phyloP scores from a whole-genome alignment of 2,329 filamentous ascomycete genomes.

The Paraconiothyrium sp. region DNA sequence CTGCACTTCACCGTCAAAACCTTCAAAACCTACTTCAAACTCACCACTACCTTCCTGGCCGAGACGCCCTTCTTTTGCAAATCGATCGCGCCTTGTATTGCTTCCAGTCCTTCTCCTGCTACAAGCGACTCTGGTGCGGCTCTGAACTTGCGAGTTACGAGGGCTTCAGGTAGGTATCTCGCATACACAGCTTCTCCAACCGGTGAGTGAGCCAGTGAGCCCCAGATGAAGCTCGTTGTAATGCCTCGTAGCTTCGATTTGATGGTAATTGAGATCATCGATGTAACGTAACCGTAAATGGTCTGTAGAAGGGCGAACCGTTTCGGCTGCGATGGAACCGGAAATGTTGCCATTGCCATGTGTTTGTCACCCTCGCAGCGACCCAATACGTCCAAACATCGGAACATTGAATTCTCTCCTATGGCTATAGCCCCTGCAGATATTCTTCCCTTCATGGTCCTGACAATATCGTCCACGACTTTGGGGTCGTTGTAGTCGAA shows the following conservation, averaged over 20 bases:
- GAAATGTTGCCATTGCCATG: constrained; percentile 10
- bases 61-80: constrained; percentile 23
- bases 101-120: constrained; percentile 21
- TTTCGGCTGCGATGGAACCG: constrained; percentile 12
- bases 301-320: constrained; percentile 11
- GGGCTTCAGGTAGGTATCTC: constrained; percentile 25
- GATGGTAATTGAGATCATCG: constrained; percentile 23
- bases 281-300: constrained; percentile 16
- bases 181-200: constrained; percentile 14
- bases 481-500: constrained; percentile 61
- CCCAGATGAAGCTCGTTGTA: constrained; percentile 20
- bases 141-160: constrained; percentile 23
- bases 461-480: constrained; percentile 44
- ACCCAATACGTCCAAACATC: constrained; percentile 6
- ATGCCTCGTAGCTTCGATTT: constrained; percentile 24
- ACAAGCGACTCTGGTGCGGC: constrained; percentile 27
- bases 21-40: background rate
- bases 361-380: constrained; percentile 19
- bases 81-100: constrained; percentile 22
- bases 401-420: background rate
- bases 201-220: constrained; percentile 5
- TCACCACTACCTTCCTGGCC: constrained; percentile 24
- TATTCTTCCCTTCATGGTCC: constrained; percentile 44
- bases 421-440: constrained; percentile 49
- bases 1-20: too few species aligned